A percentile compares a stretch with the other conserved stretches of the same genome.
Evolutionary conservation across 768 basidiomycete genomes (phyloP).

Genomic region (Boletellus sp.): DNA sequence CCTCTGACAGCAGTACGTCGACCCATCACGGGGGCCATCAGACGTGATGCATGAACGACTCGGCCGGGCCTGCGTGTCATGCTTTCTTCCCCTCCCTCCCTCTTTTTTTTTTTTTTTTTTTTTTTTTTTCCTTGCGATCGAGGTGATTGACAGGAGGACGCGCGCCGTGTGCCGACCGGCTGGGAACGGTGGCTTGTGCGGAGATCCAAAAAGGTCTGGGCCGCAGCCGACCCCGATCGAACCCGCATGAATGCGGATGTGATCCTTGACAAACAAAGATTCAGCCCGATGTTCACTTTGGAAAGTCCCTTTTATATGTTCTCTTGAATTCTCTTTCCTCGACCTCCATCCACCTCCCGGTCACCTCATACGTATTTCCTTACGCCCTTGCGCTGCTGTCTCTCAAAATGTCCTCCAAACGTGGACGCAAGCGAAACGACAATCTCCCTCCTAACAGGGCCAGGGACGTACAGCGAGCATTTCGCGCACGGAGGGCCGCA

Average conservation of each 20-base stretch:
- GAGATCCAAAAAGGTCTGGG: conserved; percentile 36
- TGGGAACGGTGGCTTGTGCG: conserved; percentile 29
- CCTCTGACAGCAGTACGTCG: too few relatives aligned
- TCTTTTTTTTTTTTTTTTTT: conserved; percentile 3
- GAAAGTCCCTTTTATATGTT: conserved; percentile 38
- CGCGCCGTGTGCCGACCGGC: conserved; percentile 9
- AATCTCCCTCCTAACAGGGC: conserved; percentile 66
- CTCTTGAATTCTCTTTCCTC: conserved; percentile 35
- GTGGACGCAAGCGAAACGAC: conserved; percentile 75
- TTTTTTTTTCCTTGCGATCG: conserved; percentile 11
- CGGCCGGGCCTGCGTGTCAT: not conserved
- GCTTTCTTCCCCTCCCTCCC: not conserved
- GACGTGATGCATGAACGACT: not conserved
- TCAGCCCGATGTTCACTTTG: conserved; percentile 32
- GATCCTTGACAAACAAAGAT: conserved; percentile 36
- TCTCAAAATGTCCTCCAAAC: conserved; percentile 72
- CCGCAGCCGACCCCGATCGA: conserved; percentile 38
- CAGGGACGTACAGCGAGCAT: conserved; percentile 85
- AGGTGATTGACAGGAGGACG: conserved; percentile 20
- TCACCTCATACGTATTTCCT: conserved; percentile 22
- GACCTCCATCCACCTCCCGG: conserved; percentile 30
- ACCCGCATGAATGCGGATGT: conserved; percentile 33
- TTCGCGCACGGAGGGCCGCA: conserved; percentile 83
- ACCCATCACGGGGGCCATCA: too few relatives aligned
- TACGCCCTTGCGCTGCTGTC: conserved; percentile 7